A percentile compares a stretch with the other conserved stretches of the same genome.
These are phyloP conservation scores for Blastocystis sp. DNA, from an alignment of 352 stramenopile species.

Conservation along the genomic window DNA sequence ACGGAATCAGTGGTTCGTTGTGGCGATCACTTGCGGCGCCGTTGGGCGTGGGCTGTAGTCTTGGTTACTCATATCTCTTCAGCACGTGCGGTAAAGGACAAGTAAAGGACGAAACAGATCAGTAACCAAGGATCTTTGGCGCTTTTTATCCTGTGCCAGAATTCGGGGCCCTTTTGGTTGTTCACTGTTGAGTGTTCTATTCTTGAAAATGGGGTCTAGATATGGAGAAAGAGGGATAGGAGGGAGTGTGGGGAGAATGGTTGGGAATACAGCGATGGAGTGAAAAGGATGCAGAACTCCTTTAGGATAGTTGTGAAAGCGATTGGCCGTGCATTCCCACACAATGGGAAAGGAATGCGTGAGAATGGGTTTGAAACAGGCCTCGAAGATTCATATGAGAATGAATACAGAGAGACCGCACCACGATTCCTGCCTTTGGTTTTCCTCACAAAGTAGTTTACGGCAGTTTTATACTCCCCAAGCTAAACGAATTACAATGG, in stretches of 20 bases:
- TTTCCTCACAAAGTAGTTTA: slow-evolving; percentile 59
- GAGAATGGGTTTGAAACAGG: no score
- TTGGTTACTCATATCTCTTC: slow-evolving; percentile 22
- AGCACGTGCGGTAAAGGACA: neutral
- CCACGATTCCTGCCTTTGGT: neutral
- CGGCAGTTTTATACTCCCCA: slow-evolving; percentile 66
- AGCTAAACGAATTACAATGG: slow-evolving; percentile 66
- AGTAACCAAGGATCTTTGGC: no score
- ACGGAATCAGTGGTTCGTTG: slow-evolving; percentile 13
- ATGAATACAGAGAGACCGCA: neutral
- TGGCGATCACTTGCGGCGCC: slow-evolving; percentile 19
- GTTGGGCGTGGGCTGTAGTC: slow-evolving; percentile 52
- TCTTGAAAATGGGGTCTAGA: neutral
- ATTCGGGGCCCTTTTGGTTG: neutral
- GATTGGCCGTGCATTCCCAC: neutral
- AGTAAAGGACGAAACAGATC: slow-evolving; percentile 2
- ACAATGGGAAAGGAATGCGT: neutral
- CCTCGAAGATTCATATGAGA: no score
- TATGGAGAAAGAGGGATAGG: neutral
- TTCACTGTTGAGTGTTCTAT: neutral
- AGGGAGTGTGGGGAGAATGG: neutral
- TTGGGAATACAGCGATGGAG: neutral
- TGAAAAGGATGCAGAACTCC: neutral
- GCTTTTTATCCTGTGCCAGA: neutral
- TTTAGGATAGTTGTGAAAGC: neutral